Evolutionary conservation across 2,329 filamentous ascomycete genomes (phyloP), one percentile per base, ranked within the genome.

Genomic region (Fusarium verrucosum): DNA sequence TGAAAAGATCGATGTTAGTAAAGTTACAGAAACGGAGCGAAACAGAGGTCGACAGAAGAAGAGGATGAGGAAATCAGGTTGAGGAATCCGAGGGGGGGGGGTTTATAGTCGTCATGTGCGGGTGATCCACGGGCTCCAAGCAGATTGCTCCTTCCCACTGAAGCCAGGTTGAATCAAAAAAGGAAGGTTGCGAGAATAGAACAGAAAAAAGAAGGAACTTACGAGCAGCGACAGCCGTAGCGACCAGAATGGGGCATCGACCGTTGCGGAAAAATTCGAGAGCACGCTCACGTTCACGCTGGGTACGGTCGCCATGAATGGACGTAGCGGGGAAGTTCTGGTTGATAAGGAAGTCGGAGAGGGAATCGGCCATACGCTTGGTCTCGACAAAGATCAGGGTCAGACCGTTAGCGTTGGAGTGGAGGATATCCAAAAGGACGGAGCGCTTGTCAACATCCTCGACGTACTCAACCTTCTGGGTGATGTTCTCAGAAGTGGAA

Each of bases 401-500:
- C 62, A 98, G 85, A 74, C 94, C 94, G 62, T 83, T 91, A 58
- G 89, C 92, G 73, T 97, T 92, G 37, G 92, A 97, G 85, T 98
- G 94, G 52, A 99, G 89, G 69, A 99, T 98, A 74, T 99, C 95
- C 61, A 99, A 87, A 44, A 99, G 88, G 66, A 98, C 94, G 54
- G 95, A 98, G 77, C 94, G 93, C 89, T 99, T 99, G 86, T 99
- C 95, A 65, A 87, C 82, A 73, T 98, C 95, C 82, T 98, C 94
- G 60, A 98, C 92, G 72, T 98, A 98, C 82, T 98, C 94, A 53
- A 99, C 88, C 85, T 96, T 97, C 81, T 99, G 95, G 52, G 95
- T 98, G 65, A 99, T 98, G 86, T 98, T 99, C 87, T 98, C 94
- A n/a, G 95, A 98, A 28, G 95, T 98, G 47, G 95, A 98, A 80